These are phyloP conservation scores for Litchi chinensis DNA, from an alignment of 345 rosid species.

Conservation along the genomic window DNA sequence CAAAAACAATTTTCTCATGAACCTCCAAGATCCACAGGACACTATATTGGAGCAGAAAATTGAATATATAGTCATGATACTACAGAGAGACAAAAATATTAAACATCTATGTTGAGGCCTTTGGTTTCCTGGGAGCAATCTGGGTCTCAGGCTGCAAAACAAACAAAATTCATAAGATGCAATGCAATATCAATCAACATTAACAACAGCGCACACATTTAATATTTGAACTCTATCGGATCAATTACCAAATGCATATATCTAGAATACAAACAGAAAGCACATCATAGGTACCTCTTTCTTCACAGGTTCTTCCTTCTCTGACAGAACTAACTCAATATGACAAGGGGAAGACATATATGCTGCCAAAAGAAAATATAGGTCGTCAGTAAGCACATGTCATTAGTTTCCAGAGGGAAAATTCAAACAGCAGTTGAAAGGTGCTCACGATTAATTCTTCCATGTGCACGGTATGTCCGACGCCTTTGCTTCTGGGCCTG, in stretches of 20 bases:
- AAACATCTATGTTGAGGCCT: constrained; percentile 19
- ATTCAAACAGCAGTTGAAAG: background rate
- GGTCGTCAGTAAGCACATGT: background rate
- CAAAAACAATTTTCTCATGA: background rate
- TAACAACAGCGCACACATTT: background rate
- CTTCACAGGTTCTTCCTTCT: constrained; percentile 69
- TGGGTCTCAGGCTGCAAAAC: constrained; percentile 62
- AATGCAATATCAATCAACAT: background rate
- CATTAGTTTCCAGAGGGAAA: background rate
- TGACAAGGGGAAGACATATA: constrained; percentile 83
- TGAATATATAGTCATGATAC: constrained; percentile 7
- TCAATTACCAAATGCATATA: background rate
- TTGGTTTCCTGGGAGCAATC: constrained; percentile 49
- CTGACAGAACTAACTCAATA: constrained; percentile 65
- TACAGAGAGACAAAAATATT: background rate
- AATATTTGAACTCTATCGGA: background rate
- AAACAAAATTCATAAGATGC: background rate
- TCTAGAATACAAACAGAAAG: background rate
- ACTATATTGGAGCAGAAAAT: background rate
- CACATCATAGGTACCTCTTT: constrained; percentile 51
- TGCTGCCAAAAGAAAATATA: constrained; percentile 42
- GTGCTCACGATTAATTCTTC: constrained; percentile 75
- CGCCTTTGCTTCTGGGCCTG: constrained; percentile 82
- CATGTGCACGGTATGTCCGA: constrained; percentile 73
- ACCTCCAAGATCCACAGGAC: background rate